These are phyloP conservation scores for Cryptococcus amylolentus DNA, from an alignment of 1,284 basidiomycete species.

Conservation along the genomic window DNA sequence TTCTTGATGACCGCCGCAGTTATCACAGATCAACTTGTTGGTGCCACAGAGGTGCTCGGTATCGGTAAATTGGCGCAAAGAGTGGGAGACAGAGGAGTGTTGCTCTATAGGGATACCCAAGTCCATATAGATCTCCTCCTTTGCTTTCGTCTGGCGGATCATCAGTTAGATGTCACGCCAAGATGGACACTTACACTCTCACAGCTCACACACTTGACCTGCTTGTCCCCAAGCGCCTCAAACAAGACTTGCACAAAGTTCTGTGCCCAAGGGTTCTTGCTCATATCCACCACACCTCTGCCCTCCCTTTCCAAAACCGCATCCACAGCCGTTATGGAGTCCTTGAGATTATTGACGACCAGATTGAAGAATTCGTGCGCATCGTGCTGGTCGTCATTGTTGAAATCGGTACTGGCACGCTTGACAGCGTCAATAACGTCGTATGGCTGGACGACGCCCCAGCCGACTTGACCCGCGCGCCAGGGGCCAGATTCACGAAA, in stretches of 20 bases:
- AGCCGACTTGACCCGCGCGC: conserved; percentile 55
- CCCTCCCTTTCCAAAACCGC: conserved; percentile 29
- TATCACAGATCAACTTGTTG: conserved; percentile 99
- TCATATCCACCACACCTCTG: conserved; percentile 21
- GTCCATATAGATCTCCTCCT: conserved; percentile 95
- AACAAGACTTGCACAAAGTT: conserved; percentile 90
- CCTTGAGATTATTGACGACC: conserved; percentile 85
- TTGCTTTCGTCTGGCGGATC: conserved; percentile 70
- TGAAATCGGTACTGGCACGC: conserved; percentile 80
- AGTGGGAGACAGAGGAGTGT: conserved; percentile 91
- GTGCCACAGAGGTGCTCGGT: conserved; percentile 96
- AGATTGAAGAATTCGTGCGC: conserved; percentile 97
- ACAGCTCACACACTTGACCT: conserved; percentile 94
- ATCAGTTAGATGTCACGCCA: too few relatives aligned
- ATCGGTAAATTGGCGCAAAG: conserved; percentile 91
- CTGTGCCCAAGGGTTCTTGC: conserved; percentile 49
- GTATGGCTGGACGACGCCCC: conserved; percentile 79
- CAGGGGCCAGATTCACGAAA: conserved; percentile 47
- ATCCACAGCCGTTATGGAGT: conserved; percentile 77
- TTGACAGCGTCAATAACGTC: conserved; percentile 88
- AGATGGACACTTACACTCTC: conserved; percentile 65
- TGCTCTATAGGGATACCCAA: conserved; percentile 97
- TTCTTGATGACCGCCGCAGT: conserved; percentile 92
- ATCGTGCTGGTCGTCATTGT: conserved; percentile 85
- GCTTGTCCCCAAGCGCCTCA: conserved; percentile 89